phyloP scores from a whole-genome alignment of 768 basidiomycete genomes.

The Russula griseocarnosa region DNA sequence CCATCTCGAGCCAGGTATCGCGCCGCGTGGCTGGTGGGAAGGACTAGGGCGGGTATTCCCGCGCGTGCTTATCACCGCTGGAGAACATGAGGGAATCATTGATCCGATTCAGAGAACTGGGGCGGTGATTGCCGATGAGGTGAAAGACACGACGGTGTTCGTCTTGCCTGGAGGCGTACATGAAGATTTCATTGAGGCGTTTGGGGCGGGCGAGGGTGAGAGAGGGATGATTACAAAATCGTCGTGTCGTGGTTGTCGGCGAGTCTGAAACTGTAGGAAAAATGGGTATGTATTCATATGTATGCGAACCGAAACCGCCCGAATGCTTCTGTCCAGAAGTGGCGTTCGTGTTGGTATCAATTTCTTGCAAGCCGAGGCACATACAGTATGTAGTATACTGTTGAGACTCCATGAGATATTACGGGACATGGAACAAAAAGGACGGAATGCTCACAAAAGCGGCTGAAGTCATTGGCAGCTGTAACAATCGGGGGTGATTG shows the following conservation, averaged over 20 bases:
- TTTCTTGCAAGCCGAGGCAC: no score
- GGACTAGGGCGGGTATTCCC: neutral
- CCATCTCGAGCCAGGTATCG: conserved; percentile 7
- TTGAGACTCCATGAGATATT: no score
- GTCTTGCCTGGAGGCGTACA: conserved; percentile 15
- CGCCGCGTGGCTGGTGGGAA: conserved; percentile 2
- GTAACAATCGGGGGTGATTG: no score
- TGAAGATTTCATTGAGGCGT: conserved; percentile 14
- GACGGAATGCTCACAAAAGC: no score
- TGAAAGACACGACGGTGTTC: conserved; percentile 3
- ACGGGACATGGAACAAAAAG: no score
- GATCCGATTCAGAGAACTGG: neutral
- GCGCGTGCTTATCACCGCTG: conserved; percentile 3
- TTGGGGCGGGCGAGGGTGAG: conserved; percentile 4
- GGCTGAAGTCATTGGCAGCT: no score
- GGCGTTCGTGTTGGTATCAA: no score
- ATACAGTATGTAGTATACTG: no score
- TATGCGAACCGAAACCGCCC: no score
- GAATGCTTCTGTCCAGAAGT: no score
- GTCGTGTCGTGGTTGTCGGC: neutral
- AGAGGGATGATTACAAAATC: conserved; percentile 1
- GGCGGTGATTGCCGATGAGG: conserved; percentile 3
- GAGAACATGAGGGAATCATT: conserved; percentile 1
- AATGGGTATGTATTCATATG: no score
- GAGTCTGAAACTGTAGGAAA: neutral